A percentile compares a stretch with the other conserved stretches of the same genome.
These are phyloP conservation scores for Cornus kousa DNA, from an alignment of 148 eudicot species.

Conservation along the genomic window DNA sequence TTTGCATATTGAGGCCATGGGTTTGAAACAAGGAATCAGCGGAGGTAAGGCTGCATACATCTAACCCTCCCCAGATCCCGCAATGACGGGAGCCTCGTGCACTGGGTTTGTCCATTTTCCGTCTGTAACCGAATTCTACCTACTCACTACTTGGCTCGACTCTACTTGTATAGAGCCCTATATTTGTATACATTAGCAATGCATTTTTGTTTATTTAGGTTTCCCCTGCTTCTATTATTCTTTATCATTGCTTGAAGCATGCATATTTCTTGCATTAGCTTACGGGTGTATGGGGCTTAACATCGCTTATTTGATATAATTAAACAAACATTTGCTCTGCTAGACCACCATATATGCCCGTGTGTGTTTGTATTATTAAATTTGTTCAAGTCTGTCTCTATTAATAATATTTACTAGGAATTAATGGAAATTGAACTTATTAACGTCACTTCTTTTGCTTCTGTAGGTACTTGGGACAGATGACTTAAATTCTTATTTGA, in stretches of 20 bases:
- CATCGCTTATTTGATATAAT: background rate
- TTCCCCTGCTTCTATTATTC: background rate
- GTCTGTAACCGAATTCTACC: no score
- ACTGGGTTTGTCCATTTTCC: no score
- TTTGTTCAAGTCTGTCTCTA: background rate
- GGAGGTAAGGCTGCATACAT: no score
- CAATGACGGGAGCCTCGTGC: no score
- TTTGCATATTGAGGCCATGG: no score
- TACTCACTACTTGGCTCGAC: no score
- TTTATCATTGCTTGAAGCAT: background rate
- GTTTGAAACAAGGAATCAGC: no score
- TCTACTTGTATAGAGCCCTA: background rate
- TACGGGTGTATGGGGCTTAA: background rate
- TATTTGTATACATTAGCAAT: background rate
- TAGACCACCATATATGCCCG: no score
- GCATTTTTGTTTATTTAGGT: background rate
- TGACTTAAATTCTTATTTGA: conserved; percentile 69
- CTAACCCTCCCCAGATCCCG: no score
- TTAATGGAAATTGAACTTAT: conserved; percentile 1
- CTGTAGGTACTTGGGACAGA: conserved; percentile 81
- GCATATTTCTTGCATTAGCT: background rate
- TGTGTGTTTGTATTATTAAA: no score
- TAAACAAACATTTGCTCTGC: background rate
- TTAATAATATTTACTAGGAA: background rate
- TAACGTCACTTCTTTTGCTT: background rate